phyloP scores from a whole-genome alignment of 2,329 filamentous ascomycete genomes.

The Proliferodiscus dingleyae region DNA sequence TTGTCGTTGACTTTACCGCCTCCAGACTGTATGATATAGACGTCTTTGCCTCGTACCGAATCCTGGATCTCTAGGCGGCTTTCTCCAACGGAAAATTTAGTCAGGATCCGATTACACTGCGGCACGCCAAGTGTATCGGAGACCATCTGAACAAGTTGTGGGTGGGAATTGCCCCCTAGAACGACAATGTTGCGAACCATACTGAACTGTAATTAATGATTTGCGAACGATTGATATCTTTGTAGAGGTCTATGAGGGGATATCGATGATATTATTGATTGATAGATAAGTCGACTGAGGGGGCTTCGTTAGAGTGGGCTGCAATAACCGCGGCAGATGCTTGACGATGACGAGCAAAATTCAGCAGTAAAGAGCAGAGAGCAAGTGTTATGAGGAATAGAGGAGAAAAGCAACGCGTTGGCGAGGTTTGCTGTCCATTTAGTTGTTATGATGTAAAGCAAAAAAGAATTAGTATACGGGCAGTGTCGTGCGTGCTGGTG shows the following conservation, averaged over 20 bases:
- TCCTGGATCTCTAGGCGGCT: conserved; percentile 94
- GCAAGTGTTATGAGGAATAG: conserved; percentile 12
- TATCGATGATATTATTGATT: no score
- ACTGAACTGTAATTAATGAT: conserved; percentile 7
- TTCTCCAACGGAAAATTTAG: conserved; percentile 93
- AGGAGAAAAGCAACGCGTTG: conserved; percentile 6
- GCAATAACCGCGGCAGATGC: conserved; percentile 15
- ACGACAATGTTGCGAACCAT: conserved; percentile 97
- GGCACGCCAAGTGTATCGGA: conserved; percentile 85
- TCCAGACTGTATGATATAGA: conserved; percentile 95
- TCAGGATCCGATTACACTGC: conserved; percentile 75
- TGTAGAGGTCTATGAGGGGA: no score
- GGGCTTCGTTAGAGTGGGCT: conserved; percentile 20
- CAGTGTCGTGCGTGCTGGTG: conserved; percentile 1
- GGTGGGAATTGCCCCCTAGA: conserved; percentile 89
- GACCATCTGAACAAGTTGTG: conserved; percentile 77
- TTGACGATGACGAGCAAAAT: neutral
- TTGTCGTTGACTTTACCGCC: conserved; percentile 93
- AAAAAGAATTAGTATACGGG: neutral
- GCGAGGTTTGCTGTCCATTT: conserved; percentile 21
- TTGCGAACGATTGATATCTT: conserved; percentile 5
- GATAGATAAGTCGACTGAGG: conserved; percentile 15
- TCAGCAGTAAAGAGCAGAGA: neutral
- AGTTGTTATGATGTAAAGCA: neutral
- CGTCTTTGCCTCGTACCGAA: conserved; percentile 95